phyloP scores from a whole-genome alignment of 495 filamentous ascomycete species.

The Hypoxylon crocopeplum region DNA sequence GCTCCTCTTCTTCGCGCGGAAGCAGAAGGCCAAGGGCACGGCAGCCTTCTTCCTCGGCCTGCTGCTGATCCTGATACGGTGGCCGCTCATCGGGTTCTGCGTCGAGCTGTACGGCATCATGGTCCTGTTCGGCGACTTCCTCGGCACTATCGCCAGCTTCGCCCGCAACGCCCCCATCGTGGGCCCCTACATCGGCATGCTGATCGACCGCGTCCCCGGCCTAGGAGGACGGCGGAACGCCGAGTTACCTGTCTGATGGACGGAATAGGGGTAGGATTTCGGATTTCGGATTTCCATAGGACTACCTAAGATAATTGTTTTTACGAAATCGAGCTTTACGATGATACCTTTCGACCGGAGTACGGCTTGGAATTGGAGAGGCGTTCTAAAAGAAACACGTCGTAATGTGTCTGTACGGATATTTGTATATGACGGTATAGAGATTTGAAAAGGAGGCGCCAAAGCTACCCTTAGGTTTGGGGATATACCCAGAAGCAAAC shows the following conservation, averaged over 20 bases:
- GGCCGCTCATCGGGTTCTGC: constrained; percentile 86
- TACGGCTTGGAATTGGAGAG: constrained; percentile 3
- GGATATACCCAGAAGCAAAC: constrained; percentile 33
- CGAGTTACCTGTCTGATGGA: constrained; percentile 72
- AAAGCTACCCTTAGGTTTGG: constrained; percentile 17
- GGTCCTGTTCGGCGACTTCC: constrained; percentile 93
- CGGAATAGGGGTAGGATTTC: background rate
- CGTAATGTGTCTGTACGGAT: constrained; percentile 17
- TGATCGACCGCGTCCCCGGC: constrained; percentile 65
- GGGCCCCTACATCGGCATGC: constrained; percentile 78
- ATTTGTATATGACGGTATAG: constrained; percentile 35
- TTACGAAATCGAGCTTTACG: constrained; percentile 11
- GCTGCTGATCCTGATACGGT: constrained; percentile 81
- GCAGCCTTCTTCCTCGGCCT: constrained; percentile 89
- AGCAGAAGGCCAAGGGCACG: constrained; percentile 90
- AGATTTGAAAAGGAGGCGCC: constrained; percentile 12
- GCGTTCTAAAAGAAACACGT: constrained; percentile 10
- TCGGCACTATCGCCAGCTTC: constrained; percentile 89
- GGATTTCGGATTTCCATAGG: too few relatives aligned
- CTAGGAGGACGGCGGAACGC: constrained; percentile 69
- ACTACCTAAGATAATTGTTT: background rate
- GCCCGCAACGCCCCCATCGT: constrained; percentile 83
- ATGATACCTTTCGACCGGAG: background rate
- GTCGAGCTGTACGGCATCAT: constrained; percentile 93
- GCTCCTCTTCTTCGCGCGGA: constrained; percentile 87